Conservation (phyloP, 257 asterid genomes). For the Nicotiana benthamiana region DNA sequence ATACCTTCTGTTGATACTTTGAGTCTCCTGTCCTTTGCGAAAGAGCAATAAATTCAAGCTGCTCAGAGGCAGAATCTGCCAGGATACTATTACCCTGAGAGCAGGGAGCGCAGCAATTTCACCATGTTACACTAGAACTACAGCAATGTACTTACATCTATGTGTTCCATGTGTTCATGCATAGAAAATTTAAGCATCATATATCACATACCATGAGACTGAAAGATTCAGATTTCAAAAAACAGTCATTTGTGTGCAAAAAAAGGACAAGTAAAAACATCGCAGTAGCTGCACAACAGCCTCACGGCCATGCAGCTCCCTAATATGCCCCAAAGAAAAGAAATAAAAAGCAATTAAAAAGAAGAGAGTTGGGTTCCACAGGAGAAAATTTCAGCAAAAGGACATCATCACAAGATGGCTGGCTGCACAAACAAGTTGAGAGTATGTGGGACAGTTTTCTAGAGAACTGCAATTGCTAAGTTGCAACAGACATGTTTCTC, state of each 20-base stretch:
- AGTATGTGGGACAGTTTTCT: neutral
- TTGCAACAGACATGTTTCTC: neutral
- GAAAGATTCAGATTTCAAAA: neutral
- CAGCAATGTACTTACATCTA: neutral
- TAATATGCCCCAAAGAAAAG: neutral
- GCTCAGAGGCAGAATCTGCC: conserved; percentile 99
- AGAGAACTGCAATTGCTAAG: neutral
- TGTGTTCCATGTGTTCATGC: neutral
- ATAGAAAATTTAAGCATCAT: neutral
- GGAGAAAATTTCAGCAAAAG: neutral
- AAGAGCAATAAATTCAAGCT: conserved; percentile 97
- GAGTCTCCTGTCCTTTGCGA: conserved; percentile 93
- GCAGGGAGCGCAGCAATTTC: conserved; percentile 10
- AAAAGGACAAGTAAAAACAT: neutral
- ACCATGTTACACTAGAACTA: neutral
- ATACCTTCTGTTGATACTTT: conserved; percentile 84
- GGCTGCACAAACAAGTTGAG: neutral
- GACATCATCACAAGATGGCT: neutral
- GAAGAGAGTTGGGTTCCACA: neutral
- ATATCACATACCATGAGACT: neutral
- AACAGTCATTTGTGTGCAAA: neutral
- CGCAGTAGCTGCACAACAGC: neutral
- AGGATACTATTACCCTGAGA: conserved; percentile 86
- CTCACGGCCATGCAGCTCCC: neutral
- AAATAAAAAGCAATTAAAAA: neutral